Conservation (phyloP, 768 basidiomycete species). For the Leccinum pellstonianum region DNA sequence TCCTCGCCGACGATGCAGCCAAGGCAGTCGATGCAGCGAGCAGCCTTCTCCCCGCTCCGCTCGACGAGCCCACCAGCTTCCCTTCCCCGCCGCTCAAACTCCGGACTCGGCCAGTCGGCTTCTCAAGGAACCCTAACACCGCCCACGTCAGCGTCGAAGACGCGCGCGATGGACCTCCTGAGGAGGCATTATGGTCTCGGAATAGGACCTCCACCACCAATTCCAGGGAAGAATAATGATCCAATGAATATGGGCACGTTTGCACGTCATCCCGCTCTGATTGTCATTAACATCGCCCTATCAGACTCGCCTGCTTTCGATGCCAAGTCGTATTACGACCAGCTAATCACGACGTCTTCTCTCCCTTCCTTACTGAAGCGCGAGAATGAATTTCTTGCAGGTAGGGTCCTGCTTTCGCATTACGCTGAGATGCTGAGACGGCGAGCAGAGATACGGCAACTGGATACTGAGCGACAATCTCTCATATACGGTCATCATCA, state of each 20-base stretch:
- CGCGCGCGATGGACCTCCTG: slow-evolving; percentile 71
- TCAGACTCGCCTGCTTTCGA: slow-evolving; percentile 82
- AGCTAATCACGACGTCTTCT: slow-evolving; percentile 78
- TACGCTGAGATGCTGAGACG: slow-evolving; percentile 6
- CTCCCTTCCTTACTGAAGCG: slow-evolving; percentile 69
- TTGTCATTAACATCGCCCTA: slow-evolving; percentile 1
- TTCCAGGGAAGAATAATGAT: slow-evolving; percentile 57
- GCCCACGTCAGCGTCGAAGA: slow-evolving; percentile 39
- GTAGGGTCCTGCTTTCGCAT: slow-evolving; percentile 33
- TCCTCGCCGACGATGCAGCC: slow-evolving; percentile 15
- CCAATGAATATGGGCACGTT: slow-evolving; percentile 78
- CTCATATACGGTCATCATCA: slow-evolving; percentile 96
- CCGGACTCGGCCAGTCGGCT: slow-evolving; percentile 22
- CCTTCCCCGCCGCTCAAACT: slow-evolving; percentile 14
- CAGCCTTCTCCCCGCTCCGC: slow-evolving; percentile 46
- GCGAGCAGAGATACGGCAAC: slow-evolving; percentile 71
- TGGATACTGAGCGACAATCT: slow-evolving; percentile 87
- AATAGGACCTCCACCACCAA: slow-evolving; percentile 65
- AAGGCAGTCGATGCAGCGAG: slow-evolving; percentile 33
- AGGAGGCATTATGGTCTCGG: slow-evolving; percentile 88
- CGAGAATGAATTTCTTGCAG: slow-evolving; percentile 79
- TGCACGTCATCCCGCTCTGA: not conserved
- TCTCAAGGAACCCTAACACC: slow-evolving; percentile 28
- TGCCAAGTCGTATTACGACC: slow-evolving; percentile 81
- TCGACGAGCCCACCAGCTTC: slow-evolving; percentile 36